phyloP scores from a whole-genome alignment of 192 early-diverging fungal genomes.

The Backusella luteola region DNA sequence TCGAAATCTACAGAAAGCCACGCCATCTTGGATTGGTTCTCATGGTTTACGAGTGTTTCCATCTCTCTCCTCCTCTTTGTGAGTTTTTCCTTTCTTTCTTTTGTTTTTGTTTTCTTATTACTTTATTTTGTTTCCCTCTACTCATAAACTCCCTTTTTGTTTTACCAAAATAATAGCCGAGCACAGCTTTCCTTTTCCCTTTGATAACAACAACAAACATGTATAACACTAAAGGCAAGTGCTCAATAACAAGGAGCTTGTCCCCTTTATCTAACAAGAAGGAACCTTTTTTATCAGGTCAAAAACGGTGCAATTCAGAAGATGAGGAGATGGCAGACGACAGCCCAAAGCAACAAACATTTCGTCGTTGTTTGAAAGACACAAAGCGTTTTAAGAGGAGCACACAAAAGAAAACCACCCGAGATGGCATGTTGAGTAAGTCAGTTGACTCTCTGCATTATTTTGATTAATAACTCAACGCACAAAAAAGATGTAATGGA shows the following conservation, averaged over 20 bases:
- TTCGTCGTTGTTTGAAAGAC: background rate
- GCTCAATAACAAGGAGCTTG: background rate
- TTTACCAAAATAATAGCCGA: background rate
- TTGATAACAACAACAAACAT: background rate
- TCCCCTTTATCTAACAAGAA: background rate
- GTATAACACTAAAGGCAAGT: background rate
- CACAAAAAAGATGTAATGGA: slow-evolving; percentile 47
- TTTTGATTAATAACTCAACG: background rate
- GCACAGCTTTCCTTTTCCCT: too few species aligned
- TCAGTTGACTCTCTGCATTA: background rate
- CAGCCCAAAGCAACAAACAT: background rate
- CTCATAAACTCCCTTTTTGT: background rate
- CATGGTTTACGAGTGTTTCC: background rate
- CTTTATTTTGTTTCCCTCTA: background rate
- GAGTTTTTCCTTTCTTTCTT: slow-evolving; percentile 2
- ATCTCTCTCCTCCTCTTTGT: background rate
- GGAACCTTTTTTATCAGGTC: background rate
- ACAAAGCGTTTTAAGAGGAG: background rate
- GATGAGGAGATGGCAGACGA: slow-evolving; percentile 37
- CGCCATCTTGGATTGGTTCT: slow-evolving; percentile 1
- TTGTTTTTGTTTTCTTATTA: background rate
- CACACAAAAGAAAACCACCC: background rate
- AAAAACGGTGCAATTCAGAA: slow-evolving; percentile 32
- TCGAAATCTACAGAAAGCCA: background rate
- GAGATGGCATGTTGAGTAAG: background rate